A percentile compares a stretch with the other conserved stretches of the same genome.
phyloP scores from a whole-genome alignment of 78 protist species.

The Dictyostelium purpureum region DNA sequence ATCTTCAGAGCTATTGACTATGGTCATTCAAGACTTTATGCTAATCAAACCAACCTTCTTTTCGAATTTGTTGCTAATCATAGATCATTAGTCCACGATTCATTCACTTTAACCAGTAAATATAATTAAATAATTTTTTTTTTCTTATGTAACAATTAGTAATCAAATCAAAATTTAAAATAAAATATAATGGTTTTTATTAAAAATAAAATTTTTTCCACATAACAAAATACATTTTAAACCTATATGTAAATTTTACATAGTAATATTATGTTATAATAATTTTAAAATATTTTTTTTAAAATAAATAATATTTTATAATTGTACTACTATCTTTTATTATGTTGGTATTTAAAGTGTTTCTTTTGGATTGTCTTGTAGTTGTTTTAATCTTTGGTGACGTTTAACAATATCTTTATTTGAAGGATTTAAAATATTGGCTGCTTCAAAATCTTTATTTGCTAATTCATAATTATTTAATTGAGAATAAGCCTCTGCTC shows the following conservation, averaged over 20 bases:
- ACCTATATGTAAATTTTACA: too few species aligned
- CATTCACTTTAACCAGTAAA: conserved; percentile 28
- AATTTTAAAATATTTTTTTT: too few species aligned
- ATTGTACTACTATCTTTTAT: too few species aligned
- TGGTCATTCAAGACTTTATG: conserved; percentile 67
- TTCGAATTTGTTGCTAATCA: conserved; percentile 75
- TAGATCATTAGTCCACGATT: conserved; percentile 52
- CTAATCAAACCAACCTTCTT: conserved; percentile 14
- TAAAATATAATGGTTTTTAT: too few species aligned
- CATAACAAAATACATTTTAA: too few species aligned
- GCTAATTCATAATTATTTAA: background rate
- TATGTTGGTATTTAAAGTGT: too few species aligned
- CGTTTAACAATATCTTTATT: conserved; percentile 10
- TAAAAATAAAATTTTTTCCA: too few species aligned
- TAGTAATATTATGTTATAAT: too few species aligned
- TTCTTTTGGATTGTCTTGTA: background rate
- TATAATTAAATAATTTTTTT: too few species aligned
- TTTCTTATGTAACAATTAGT: too few species aligned
- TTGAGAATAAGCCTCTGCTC: conserved; percentile 54
- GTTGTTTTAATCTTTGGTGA: conserved; percentile 15
- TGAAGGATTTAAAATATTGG: background rate
- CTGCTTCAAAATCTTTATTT: conserved; percentile 12
- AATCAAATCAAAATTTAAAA: too few species aligned
- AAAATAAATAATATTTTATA: too few species aligned
- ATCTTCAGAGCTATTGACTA: conserved; percentile 57